Percentiles rank a stretch among this genome's conserved stretches.
phyloP scores from a whole-genome alignment of 139 green algal genomes.

The Chlorella sp. region DNA sequence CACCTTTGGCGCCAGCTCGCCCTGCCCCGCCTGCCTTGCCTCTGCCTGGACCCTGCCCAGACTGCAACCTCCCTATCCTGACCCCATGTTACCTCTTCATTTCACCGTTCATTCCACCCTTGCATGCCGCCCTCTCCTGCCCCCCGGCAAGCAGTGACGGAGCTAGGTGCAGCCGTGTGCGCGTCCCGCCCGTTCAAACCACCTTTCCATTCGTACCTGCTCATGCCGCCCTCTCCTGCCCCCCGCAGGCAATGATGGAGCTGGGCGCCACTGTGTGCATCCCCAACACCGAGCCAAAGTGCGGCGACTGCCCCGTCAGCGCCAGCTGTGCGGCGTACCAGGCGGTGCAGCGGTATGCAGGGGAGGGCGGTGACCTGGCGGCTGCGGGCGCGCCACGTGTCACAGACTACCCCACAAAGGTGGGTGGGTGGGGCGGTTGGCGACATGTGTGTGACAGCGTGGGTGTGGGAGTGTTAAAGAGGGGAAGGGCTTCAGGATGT shows the following conservation, averaged over 20 bases:
- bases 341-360: slow-evolving; percentile 7
- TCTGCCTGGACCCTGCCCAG: no score
- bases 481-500: no score
- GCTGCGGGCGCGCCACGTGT: slow-evolving; percentile 41
- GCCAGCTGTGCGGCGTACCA: slow-evolving; percentile 56
- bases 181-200: no score
- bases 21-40: no score
- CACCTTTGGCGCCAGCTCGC: no score
- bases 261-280: slow-evolving; percentile 91
- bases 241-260: slow-evolving; percentile 94
- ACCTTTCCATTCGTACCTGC: no score
- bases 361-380: slow-evolving; percentile 1
- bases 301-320: slow-evolving; percentile 75
- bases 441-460: no score
- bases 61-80: no score
- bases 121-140: no score
- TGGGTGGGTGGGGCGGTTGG: slow-evolving; percentile 6
- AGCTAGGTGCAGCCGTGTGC: slow-evolving; percentile 94
- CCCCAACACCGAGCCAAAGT: slow-evolving; percentile 70
- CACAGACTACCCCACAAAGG: slow-evolving; percentile 64
- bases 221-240: background rate
- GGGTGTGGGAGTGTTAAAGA: no score
- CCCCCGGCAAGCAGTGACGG: slow-evolving; percentile 89
- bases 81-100: no score
- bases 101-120: no score